Base-by-base conservation (phyloP, 2,329 filamentous ascomycete genomes). In the Hypoxylon sp. region DNA sequence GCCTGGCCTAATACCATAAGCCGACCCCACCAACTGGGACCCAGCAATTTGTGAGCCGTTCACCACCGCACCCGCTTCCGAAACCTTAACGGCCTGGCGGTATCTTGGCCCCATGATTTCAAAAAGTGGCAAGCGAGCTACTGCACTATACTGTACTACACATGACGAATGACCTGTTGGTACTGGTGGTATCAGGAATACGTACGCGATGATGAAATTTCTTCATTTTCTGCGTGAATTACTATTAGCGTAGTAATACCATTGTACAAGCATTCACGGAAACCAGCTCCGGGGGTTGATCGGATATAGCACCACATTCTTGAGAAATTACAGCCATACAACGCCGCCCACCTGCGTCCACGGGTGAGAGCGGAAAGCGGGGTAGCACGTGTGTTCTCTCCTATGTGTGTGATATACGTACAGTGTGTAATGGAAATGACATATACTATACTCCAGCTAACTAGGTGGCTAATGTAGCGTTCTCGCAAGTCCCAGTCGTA, bases 181-280 rank as follows among this genome's bases (percentile, higher is more conserved):
- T n/a, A 16, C 21, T 53, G 39, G n/a, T 27, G 32, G 46, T 30
- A 59, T 34, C 23, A 43, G n/a, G 27, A 39, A 30, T 45, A 21
- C 27, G 32, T 52, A 52, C 34, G 43, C 57, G 51, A 47, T 62
- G 48, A 16, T 47, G 11, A 53, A 61, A 21, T 47, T 46, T 12
- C 9, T 27, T 19, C 43, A 48, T 27, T 29, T n/a, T 8, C 37
- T 54, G 52, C 47, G 37, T 51, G 32, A 55, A 68, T 66, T 68
- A 61, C 59, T 66, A 63, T 67, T 63, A 60, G 55, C 23, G 63
- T 69, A 66, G 63, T 61, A 66, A 69, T 63, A 63, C 52, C 9
- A 56, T 32, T 32, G 27, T 56, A 50, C 54, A 47, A 47, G 37
- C 58, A 39, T n/a, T n/a, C n/a, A n/a, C n/a, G 32, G 11, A 41